phyloP scores from a whole-genome alignment of 2,329 filamentous ascomycete species.

The Stemphylium vesicarium region DNA sequence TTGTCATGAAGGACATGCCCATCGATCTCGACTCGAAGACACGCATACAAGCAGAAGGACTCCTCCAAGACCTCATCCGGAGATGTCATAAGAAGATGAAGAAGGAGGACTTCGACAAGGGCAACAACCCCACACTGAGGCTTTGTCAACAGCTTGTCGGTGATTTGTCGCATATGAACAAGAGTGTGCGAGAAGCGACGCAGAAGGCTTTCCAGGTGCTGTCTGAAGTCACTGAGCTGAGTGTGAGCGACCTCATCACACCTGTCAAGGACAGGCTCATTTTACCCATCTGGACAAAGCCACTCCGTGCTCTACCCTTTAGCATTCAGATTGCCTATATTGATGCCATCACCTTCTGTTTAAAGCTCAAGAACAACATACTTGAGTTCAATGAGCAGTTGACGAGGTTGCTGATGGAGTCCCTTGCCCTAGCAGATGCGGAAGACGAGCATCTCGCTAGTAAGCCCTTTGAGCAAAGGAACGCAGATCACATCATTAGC shows the following conservation, averaged over 20 bases:
- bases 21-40: constrained; percentile 91
- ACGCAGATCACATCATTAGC: constrained; percentile 92
- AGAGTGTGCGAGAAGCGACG: constrained; percentile 86
- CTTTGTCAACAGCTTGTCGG: constrained; percentile 85
- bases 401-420: constrained; percentile 90
- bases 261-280: constrained; percentile 90
- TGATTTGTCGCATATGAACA: constrained; percentile 95
- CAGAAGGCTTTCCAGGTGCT: constrained; percentile 82
- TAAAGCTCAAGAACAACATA: constrained; percentile 86
- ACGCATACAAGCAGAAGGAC: constrained; percentile 79
- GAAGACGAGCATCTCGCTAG: constrained; percentile 89
- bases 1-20: constrained; percentile 98
- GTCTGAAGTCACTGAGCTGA: constrained; percentile 75
- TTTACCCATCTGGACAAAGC: constrained; percentile 94
- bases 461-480: constrained; percentile 87
- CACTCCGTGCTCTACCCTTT: constrained; percentile 89
- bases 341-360: constrained; percentile 94
- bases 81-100: constrained; percentile 79
- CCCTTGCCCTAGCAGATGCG: constrained; percentile 89
- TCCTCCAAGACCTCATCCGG: constrained; percentile 78
- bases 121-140: constrained; percentile 70
- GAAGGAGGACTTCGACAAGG: constrained; percentile 77
- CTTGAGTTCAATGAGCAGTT: constrained; percentile 91
- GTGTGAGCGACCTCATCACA: constrained; percentile 86
- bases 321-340: constrained; percentile 97